These are phyloP conservation scores for Cavenderia fasciculata DNA, from an alignment of 78 protist genomes.

Conservation along the genomic window DNA sequence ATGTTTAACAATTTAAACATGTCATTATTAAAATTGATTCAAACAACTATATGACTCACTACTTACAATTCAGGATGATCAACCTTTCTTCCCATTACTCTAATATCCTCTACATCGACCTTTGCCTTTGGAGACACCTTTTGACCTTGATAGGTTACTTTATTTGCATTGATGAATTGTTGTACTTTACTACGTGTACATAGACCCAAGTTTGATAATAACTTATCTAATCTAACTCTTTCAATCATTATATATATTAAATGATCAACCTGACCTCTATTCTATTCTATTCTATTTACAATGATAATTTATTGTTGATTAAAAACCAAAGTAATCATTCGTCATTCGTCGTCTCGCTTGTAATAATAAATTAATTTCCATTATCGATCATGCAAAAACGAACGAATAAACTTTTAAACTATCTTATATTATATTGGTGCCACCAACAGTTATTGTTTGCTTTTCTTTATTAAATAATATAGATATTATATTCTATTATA, in stretches of 20 bases:
- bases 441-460: no score
- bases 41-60: neutral
- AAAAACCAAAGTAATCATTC: neutral
- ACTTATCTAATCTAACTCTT: slow-evolving; percentile 45
- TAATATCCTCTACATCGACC: slow-evolving; percentile 26
- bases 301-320: neutral
- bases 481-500: no score
- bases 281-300: neutral
- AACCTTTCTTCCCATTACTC: slow-evolving; percentile 25
- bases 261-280: no score
- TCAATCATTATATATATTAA: neutral
- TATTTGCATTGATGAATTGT: neutral
- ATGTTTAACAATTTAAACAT: neutral
- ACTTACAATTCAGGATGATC: slow-evolving; percentile 12
- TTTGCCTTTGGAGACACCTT: slow-evolving; percentile 8
- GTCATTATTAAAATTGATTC: neutral
- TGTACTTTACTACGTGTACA: slow-evolving; percentile 36
- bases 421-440: no score
- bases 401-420: no score
- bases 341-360: neutral
- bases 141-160: slow-evolving; percentile 43
- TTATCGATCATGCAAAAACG: neutral
- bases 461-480: no score
- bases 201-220: slow-evolving; percentile 50
- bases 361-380: neutral